Evolutionary conservation across 2,329 filamentous ascomycete genomes (phyloP).

Genomic region (Sarocladium kiliense): DNA sequence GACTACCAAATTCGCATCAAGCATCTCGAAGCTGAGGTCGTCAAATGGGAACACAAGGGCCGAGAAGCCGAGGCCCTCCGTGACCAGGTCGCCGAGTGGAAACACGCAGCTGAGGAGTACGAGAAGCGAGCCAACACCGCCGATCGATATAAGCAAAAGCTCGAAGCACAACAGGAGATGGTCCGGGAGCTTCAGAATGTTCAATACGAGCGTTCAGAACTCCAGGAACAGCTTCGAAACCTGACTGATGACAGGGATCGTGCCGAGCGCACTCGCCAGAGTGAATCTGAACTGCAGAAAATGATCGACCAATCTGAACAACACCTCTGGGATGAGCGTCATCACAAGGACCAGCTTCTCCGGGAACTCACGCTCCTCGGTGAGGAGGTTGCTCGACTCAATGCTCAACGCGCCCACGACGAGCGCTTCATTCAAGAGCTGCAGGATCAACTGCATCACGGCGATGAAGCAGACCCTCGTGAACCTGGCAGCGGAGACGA

Average conservation of each 20-base stretch:
- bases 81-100: conserved; percentile 56
- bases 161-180: conserved; percentile 50
- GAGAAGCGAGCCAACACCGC: conserved; percentile 59
- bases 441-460: conserved; percentile 50
- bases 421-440: conserved; percentile 53
- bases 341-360: conserved; percentile 40
- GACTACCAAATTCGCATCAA: conserved; percentile 31
- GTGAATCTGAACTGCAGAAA: conserved; percentile 34
- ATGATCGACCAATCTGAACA: conserved; percentile 37
- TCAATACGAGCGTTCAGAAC: conserved; percentile 48
- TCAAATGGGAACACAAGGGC: conserved; percentile 38
- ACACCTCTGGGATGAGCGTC: conserved; percentile 36
- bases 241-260: conserved; percentile 30
- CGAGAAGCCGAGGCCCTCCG: conserved; percentile 46
- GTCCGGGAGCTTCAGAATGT: conserved; percentile 52
- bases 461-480: conserved; percentile 1
- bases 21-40: conserved; percentile 54
- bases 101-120: conserved; percentile 52
- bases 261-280: conserved; percentile 26
- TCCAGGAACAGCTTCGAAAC: conserved; percentile 41
- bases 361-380: conserved; percentile 39
- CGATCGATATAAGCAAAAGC: conserved; percentile 58
- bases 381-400: conserved; percentile 41
- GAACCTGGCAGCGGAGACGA: not conserved
- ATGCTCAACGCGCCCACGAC: conserved; percentile 41